Percentiles rank a stretch among this genome's conserved stretches.
Conservation (phyloP, 192 early-diverging fungal species). For the Diversispora epigaea region DNA sequence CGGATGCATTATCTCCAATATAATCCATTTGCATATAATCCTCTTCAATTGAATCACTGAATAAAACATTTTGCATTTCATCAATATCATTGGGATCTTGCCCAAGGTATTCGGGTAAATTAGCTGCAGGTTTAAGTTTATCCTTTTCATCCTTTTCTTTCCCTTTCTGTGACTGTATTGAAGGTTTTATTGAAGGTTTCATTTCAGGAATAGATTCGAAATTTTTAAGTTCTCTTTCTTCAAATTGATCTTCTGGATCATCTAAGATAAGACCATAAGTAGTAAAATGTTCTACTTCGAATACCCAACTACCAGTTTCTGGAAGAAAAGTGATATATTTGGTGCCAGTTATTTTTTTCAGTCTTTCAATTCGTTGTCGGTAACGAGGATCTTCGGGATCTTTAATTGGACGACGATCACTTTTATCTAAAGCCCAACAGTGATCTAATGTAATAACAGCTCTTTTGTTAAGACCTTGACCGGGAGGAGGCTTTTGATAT, state of each 20-base stretch:
- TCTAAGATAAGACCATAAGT: conserved; percentile 78
- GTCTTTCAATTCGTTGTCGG: conserved; percentile 64
- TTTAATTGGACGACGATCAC: conserved; percentile 62
- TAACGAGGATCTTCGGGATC: conserved; percentile 69
- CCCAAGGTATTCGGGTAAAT: conserved; percentile 39
- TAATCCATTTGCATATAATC: neutral
- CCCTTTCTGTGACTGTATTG: neutral
- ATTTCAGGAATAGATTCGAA: neutral
- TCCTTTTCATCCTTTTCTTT: neutral
- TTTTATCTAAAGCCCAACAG: conserved; percentile 86
- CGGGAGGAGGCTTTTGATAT: conserved; percentile 77
- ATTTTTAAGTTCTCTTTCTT: conserved; percentile 31
- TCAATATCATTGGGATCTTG: conserved; percentile 35
- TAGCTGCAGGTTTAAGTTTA: neutral
- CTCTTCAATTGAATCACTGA: neutral
- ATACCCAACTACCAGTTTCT: conserved; percentile 84
- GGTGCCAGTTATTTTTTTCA: conserved; percentile 73
- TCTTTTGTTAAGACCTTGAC: conserved; percentile 85
- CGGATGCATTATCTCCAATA: neutral
- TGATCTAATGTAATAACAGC: conserved; percentile 73
- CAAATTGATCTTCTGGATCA: conserved; percentile 55
- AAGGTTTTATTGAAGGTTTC: neutral
- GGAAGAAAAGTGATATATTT: conserved; percentile 74
- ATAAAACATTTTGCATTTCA: neutral
- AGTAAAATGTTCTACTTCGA: conserved; percentile 84